Evolutionary conservation across 331 rosid genomes (phyloP), one percentile per base, ranked within the genome.

Genomic region (Acacia pycnantha): DNA sequence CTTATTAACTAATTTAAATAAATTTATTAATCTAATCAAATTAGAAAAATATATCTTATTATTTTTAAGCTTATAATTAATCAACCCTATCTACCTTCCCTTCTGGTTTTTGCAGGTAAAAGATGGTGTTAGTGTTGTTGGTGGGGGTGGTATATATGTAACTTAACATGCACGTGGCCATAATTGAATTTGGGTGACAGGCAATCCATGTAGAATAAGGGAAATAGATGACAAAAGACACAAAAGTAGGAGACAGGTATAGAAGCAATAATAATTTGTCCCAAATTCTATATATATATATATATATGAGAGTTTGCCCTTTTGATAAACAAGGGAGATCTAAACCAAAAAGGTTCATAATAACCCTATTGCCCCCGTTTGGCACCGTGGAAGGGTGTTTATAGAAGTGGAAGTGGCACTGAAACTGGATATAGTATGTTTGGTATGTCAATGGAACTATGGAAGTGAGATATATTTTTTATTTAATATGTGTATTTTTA

Each of bases 141-240:
- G 15, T 50, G 56, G 56, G 5, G 54, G 54, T 48, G 54, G 54
- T 48, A 54, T 54, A 70, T 68, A 18, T 61, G 77, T 79, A 82
- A 79, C 80, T 80, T 83, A 66, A 79, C 46, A 77, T 80, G 83
- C 87, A 77, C 87, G 74, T 77, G 88, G 85, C 80, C 80, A 61
- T 76, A 43, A 76, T 76, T 76, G 80, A 61, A 41, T 43, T 41
- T 76, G 58, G 80, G 58, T 58, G 21, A 72, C 77, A 67, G 33
- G 51, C 77, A 73, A 80, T 75, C 83, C 81, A 37, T 78, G 37
- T 68, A 67, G 54, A 50, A 53, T 41, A 77, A 61, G 70, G 83
- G 37, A 64, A 73, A 53, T 56, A 37, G 70, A 75, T 56, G 72
- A 61, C 69, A 74, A 79, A 84, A 70, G 74, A 68, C 50, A 59